Percentiles rank a stretch among this genome's conserved stretches.
Evolutionary conservation across 805 yeast genomes (phyloP).

Genomic region (Schwanniomyces occidentalis): DNA sequence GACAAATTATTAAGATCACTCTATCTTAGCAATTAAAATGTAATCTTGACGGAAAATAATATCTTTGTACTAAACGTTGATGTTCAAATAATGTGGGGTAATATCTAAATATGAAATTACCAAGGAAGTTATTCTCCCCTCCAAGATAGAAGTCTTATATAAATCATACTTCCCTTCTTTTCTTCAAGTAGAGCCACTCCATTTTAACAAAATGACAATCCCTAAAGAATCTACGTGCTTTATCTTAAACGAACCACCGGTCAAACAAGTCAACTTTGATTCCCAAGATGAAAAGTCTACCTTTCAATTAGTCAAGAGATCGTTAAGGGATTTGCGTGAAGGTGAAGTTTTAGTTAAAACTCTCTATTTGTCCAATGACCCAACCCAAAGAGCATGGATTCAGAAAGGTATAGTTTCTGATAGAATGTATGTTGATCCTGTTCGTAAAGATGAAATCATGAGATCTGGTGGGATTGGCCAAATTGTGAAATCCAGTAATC

Average conservation of each 20-base stretch:
- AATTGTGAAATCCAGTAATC: conserved; percentile 24
- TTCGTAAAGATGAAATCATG: conserved; percentile 22
- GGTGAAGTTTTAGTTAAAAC: conserved; percentile 28
- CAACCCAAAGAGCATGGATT: conserved; percentile 39
- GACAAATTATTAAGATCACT: no score
- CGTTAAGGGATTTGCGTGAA: conserved; percentile 16
- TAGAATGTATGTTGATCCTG: conserved; percentile 22
- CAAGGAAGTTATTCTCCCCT: no score
- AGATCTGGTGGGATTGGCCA: conserved; percentile 23
- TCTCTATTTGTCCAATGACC: conserved; percentile 35
- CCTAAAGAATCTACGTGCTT: conserved; percentile 9
- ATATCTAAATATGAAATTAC: no score
- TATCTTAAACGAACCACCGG: conserved; percentile 23
- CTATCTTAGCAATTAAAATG: no score
- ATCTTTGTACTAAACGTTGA: conserved; percentile 46
- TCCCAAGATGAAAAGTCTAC: conserved; percentile 27
- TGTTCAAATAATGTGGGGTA: conserved; percentile 52
- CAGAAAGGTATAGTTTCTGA: conserved; percentile 24
- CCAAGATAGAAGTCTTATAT: not conserved
- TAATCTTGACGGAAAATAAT: no score
- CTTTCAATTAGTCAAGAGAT: conserved; percentile 22
- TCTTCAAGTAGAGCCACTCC: no score
- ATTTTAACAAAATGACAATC: not conserved
- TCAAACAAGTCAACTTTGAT: conserved; percentile 16
- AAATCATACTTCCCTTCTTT: no score